Conservation (phyloP, 768 basidiomycete genomes). For the Pholiota molesta region DNA sequence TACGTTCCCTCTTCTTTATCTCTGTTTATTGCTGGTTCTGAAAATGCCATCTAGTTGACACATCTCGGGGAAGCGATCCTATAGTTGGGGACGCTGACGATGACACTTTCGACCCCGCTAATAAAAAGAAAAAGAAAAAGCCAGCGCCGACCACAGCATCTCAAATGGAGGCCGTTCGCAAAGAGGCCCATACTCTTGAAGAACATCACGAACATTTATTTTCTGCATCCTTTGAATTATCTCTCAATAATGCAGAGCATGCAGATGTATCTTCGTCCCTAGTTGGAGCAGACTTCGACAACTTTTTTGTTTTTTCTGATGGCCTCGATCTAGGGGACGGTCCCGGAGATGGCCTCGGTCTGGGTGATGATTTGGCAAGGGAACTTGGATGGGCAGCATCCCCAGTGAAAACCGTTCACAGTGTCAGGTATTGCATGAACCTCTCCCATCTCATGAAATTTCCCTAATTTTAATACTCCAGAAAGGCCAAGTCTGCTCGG, state of each 20-base stretch:
- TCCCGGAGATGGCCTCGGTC: constrained; percentile 50
- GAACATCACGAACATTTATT: constrained; percentile 73
- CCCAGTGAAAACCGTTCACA: constrained; percentile 28
- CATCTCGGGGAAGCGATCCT: constrained; percentile 4
- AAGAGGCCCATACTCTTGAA: constrained; percentile 63
- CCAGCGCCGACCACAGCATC: constrained; percentile 30
- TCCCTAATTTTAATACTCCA: not conserved
- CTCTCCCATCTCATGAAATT: not conserved
- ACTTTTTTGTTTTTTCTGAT: constrained; percentile 53
- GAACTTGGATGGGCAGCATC: constrained; percentile 73
- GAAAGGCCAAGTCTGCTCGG: not conserved
- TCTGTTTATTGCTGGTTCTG: not conserved
- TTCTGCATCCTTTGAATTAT: constrained; percentile 65
- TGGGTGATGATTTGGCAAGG: constrained; percentile 75
- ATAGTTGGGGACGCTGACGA: constrained; percentile 39
- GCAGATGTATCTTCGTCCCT: constrained; percentile 59
- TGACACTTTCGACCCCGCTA: constrained; percentile 50
- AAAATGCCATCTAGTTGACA: constrained; percentile 14
- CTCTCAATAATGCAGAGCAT: constrained; percentile 36
- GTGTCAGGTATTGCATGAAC: constrained; percentile 13
- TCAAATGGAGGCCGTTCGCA: constrained; percentile 47
- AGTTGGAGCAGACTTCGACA: constrained; percentile 51
- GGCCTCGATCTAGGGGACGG: constrained; percentile 58
- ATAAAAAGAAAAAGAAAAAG: constrained; percentile 17
- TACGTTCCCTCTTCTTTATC: constrained; percentile 20